Conservation (phyloP, 805 yeast genomes). For the Helenozyma baotianmanensis region DNA sequence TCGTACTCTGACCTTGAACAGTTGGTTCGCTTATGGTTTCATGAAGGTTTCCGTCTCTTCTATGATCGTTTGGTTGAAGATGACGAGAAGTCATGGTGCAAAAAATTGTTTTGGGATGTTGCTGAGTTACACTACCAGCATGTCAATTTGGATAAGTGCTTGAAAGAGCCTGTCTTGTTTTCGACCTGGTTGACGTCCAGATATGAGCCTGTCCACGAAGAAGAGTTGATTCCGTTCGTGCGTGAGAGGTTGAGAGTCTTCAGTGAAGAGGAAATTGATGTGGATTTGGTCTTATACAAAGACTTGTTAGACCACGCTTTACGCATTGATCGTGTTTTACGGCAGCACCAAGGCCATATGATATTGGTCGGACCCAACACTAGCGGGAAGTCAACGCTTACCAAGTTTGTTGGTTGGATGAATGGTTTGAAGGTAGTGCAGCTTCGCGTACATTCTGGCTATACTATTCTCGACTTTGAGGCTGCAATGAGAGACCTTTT, state of each 20-base stretch:
- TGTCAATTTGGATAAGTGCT: slow-evolving; percentile 28
- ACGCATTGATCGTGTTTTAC: slow-evolving; percentile 74
- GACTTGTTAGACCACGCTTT: slow-evolving; percentile 71
- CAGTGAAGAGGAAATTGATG: slow-evolving; percentile 72
- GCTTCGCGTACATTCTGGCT: slow-evolving; percentile 52
- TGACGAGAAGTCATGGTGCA: slow-evolving; percentile 49
- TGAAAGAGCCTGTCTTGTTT: slow-evolving; percentile 54
- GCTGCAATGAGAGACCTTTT: slow-evolving; percentile 52
- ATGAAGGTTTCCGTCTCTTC: slow-evolving; percentile 76
- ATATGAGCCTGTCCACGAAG: slow-evolving; percentile 52
- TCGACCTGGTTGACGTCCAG: slow-evolving; percentile 70
- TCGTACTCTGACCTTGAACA: slow-evolving; percentile 31
- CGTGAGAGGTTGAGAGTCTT: slow-evolving; percentile 62
- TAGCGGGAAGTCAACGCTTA: slow-evolving; percentile 73
- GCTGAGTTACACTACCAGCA: slow-evolving; percentile 44
- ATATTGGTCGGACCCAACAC: slow-evolving; percentile 80
- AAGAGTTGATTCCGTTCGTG: slow-evolving; percentile 50
- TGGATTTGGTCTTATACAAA: slow-evolving; percentile 57
- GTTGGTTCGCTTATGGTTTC: slow-evolving; percentile 66
- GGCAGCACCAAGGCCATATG: slow-evolving; percentile 86
- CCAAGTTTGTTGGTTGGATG: slow-evolving; percentile 87
- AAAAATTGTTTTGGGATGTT: slow-evolving; percentile 24
- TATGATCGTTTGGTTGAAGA: slow-evolving; percentile 59
- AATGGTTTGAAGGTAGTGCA: slow-evolving; percentile 65
- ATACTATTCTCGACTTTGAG: slow-evolving; percentile 63